phyloP scores from a whole-genome alignment of 306 rosid genomes.

The Acacia melanoxylon region DNA sequence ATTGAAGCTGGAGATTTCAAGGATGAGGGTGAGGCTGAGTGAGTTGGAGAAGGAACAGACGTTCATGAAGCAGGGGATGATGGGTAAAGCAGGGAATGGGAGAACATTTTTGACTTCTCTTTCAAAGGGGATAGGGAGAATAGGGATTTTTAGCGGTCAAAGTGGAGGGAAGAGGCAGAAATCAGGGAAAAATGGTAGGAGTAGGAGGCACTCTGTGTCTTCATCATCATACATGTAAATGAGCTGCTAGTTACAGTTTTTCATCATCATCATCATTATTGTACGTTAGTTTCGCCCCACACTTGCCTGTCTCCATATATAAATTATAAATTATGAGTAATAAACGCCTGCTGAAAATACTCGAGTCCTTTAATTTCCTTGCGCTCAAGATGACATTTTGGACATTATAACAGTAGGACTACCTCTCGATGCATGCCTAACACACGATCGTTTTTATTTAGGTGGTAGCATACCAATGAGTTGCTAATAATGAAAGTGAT shows the following conservation, averaged over 20 bases:
- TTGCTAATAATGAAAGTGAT: not conserved
- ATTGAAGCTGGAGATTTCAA: slow-evolving; percentile 77
- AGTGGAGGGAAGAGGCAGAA: slow-evolving; percentile 63
- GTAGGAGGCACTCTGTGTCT: slow-evolving; percentile 70
- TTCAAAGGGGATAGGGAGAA: slow-evolving; percentile 79
- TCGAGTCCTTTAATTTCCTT: not conserved
- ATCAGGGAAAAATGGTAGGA: slow-evolving; percentile 63
- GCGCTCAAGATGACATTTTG: not conserved
- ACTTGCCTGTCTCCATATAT: not conserved
- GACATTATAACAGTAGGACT: not conserved
- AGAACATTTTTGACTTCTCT: slow-evolving; percentile 74
- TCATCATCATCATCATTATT: slow-evolving; percentile 25
- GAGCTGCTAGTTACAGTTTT: slow-evolving; percentile 24
- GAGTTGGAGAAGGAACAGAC: slow-evolving; percentile 91
- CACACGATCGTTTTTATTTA: not conserved
- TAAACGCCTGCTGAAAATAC: not conserved
- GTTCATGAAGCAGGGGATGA: slow-evolving; percentile 84
- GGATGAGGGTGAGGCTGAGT: slow-evolving; percentile 86
- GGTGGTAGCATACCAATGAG: not conserved
- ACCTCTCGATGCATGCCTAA: not conserved
- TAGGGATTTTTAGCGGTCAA: slow-evolving; percentile 68
- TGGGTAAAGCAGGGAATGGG: slow-evolving; percentile 64
- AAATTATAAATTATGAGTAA: not conserved
- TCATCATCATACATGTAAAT: slow-evolving; percentile 31
- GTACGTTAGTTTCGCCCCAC: not conserved